Percentiles rank a stretch among this genome's conserved stretches.
Conservation (phyloP, 2,329 filamentous ascomycete species). For the Ophiognomonia clavigignenti-juglandacearum region DNA sequence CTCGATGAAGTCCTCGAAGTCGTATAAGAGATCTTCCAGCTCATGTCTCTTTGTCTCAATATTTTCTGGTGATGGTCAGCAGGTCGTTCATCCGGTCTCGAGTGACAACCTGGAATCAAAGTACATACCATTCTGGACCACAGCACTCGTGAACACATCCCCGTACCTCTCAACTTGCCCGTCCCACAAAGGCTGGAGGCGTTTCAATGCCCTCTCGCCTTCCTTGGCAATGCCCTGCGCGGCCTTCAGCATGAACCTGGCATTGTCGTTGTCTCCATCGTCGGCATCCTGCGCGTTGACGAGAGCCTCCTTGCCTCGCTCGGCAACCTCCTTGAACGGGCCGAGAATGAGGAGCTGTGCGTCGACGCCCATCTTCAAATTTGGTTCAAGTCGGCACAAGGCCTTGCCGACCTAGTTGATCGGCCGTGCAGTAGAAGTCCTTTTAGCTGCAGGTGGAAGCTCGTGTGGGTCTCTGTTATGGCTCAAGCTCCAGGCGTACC, state of each 20-base stretch:
- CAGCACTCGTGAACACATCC: conserved; percentile 29
- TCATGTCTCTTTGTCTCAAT: conserved; percentile 9
- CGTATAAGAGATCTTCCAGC: conserved; percentile 32
- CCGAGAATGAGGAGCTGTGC: conserved; percentile 18
- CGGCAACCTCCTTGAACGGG: conserved; percentile 22
- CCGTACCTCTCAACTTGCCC: conserved; percentile 31
- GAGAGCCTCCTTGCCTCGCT: conserved; percentile 32
- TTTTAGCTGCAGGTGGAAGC: too few relatives aligned
- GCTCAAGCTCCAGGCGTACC: too few relatives aligned
- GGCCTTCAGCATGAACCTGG: conserved; percentile 27
- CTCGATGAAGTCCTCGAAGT: conserved; percentile 38
- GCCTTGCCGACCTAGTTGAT: too few relatives aligned
- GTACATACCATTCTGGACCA: conserved; percentile 27
- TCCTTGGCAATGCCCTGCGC: conserved; percentile 25
- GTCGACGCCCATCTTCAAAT: conserved; percentile 18
- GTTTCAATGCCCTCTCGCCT: conserved; percentile 31
- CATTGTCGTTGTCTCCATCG: conserved; percentile 19
- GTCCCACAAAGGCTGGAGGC: conserved; percentile 33
- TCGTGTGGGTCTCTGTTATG: too few relatives aligned
- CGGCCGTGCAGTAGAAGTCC: too few relatives aligned
- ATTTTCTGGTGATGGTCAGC: conserved; percentile 1
- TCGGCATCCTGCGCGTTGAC: conserved; percentile 26
- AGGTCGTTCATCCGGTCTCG: too few relatives aligned
- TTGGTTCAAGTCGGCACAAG: too few relatives aligned
- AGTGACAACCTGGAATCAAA: background rate